phyloP scores from a whole-genome alignment of 2,329 filamentous ascomycete genomes.

The Chlorencoelia australis region DNA sequence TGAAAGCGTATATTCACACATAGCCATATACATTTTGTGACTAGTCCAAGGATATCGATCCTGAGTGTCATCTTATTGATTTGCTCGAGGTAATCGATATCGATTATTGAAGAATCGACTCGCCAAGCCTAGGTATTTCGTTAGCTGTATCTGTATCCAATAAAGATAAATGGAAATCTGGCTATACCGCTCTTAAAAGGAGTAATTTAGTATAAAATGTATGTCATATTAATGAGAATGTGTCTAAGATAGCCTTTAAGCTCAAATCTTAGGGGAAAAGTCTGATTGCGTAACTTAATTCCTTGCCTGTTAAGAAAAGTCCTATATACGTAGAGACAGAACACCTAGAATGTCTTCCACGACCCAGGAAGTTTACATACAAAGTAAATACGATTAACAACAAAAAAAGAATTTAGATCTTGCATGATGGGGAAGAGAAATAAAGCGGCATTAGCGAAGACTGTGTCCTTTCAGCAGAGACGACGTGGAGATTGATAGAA shows the following conservation, averaged over 20 bases:
- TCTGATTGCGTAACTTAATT: not conserved
- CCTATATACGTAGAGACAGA: conserved; percentile 20
- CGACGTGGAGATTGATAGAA: too few relatives aligned
- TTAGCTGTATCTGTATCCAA: too few relatives aligned
- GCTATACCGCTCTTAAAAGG: conserved; percentile 23
- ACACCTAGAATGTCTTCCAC: too few relatives aligned
- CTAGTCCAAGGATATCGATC: conserved; percentile 14
- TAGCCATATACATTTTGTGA: conserved; percentile 19
- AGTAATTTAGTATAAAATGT: conserved; percentile 23
- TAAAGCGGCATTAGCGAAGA: too few relatives aligned
- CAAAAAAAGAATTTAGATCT: too few relatives aligned
- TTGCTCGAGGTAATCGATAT: conserved; percentile 20
- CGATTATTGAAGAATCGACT: conserved; percentile 21
- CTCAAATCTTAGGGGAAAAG: conserved; percentile 16
- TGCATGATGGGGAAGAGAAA: too few relatives aligned
- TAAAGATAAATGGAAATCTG: not conserved
- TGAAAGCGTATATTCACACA: conserved; percentile 21
- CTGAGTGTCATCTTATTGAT: conserved; percentile 19
- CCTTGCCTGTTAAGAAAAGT: conserved; percentile 20
- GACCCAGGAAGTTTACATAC: too few relatives aligned
- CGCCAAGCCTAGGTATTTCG: conserved; percentile 15
- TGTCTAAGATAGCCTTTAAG: conserved; percentile 21
- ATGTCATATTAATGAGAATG: conserved; percentile 22
- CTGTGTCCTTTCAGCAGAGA: too few relatives aligned
- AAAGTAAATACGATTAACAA: too few relatives aligned